phyloP scores from a whole-genome alignment of 2,329 filamentous ascomycete species.

The Colletotrichum sp. region DNA sequence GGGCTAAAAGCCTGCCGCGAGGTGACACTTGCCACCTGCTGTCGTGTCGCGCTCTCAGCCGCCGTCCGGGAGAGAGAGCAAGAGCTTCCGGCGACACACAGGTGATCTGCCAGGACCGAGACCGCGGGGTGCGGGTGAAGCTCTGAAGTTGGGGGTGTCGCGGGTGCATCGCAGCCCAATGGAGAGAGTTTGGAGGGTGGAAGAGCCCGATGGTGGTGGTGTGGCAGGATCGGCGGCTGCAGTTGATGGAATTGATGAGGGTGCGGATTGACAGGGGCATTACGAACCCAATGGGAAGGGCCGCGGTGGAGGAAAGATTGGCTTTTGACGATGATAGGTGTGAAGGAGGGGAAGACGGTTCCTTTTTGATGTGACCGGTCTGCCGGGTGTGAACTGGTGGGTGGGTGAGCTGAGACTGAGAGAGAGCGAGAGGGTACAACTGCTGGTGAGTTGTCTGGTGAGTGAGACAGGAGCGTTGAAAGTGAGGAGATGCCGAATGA shows the following conservation, averaged over 20 bases:
- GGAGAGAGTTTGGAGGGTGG: not conserved
- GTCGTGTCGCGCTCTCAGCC: slow-evolving; percentile 13
- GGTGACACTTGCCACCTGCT: slow-evolving; percentile 12
- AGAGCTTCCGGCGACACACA: not conserved
- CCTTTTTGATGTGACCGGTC: not conserved
- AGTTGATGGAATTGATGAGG: slow-evolving; percentile 7
- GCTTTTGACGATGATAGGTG: not conserved
- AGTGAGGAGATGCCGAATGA: not conserved
- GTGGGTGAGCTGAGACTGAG: not conserved
- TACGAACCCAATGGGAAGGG: slow-evolving; percentile 2
- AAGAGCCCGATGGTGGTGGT: slow-evolving; percentile 11
- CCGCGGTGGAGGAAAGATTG: not conserved
- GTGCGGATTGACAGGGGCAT: slow-evolving; percentile 2
- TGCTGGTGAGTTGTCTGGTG: not conserved
- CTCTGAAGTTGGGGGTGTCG: not conserved
- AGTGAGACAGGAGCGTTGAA: not conserved
- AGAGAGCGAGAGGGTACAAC: not conserved
- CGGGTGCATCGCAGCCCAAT: slow-evolving; percentile 19
- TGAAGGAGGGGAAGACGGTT: not conserved
- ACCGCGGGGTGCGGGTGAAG: not conserved
- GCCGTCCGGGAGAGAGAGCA: not conserved
- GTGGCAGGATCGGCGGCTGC: slow-evolving; percentile 20
- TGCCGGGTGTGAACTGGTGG: not conserved
- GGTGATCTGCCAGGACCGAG: not conserved
- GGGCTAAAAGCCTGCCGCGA: not conserved